Conservation (phyloP, 192 early-diverging fungal genomes). For the Backusella psychrophila region DNA sequence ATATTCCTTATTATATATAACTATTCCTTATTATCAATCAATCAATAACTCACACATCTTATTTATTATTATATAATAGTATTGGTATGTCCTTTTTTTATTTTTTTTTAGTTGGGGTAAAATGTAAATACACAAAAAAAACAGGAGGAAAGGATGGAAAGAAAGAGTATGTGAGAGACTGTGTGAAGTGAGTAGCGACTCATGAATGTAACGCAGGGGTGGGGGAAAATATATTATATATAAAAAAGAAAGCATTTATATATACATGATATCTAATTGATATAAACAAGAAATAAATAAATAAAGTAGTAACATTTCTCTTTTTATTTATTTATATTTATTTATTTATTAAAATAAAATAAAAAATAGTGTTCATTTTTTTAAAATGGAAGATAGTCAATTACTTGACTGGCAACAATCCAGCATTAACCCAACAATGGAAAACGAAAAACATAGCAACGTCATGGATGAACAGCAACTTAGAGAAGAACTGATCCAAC, state of each 20-base stretch:
- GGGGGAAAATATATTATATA: background rate
- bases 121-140: background rate
- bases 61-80: background rate
- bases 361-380: background rate
- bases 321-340: constrained; percentile 4
- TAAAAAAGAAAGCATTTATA: background rate
- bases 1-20: constrained; percentile 3
- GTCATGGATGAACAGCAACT: constrained; percentile 4
- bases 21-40: background rate
- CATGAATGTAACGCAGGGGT: constrained; percentile 1
- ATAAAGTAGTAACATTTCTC: background rate
- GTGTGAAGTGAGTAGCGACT: background rate
- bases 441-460: background rate
- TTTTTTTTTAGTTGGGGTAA: background rate
- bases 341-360: background rate
- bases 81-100: background rate
- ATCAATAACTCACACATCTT: background rate
- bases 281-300: background rate
- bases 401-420: background rate
- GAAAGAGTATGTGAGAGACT: background rate
- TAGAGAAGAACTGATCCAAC: constrained; percentile 22
- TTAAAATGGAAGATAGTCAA: constrained; percentile 2
- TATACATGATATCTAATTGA: background rate
- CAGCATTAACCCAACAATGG: background rate
- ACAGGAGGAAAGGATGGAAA: background rate